Conservation (phyloP, 2,329 filamentous ascomycete genomes). For the Pestalotiopsis sp. region DNA sequence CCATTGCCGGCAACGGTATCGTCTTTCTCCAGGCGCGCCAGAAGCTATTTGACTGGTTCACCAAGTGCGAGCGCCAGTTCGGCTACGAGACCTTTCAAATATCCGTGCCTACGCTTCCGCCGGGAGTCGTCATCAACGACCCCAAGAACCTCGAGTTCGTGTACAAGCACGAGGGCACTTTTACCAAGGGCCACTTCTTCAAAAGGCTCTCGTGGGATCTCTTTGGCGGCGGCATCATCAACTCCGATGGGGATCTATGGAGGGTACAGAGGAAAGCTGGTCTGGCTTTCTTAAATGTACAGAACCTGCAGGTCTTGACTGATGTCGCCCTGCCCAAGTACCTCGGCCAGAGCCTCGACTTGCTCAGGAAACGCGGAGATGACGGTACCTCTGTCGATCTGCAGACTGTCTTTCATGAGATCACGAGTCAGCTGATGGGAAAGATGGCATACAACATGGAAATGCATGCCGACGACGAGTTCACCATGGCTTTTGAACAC, state of each 20-base stretch:
- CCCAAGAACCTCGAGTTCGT: conserved; percentile 64
- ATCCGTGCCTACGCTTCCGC: conserved; percentile 62
- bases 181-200: conserved; percentile 65
- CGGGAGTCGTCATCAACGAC: conserved; percentile 64
- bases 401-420: conserved; percentile 62
- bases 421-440: conserved; percentile 69
- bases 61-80: conserved; percentile 55
- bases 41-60: conserved; percentile 64
- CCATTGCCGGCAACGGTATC: conserved; percentile 62
- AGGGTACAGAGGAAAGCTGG: conserved; percentile 64
- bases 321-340: conserved; percentile 59
- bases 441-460: conserved; percentile 71
- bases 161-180: conserved; percentile 60
- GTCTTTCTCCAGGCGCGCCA: conserved; percentile 62
- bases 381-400: conserved; percentile 48
- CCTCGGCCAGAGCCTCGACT: conserved; percentile 42
- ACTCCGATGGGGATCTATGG: conserved; percentile 66
- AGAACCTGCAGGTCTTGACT: conserved; percentile 59
- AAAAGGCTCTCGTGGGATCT: conserved; percentile 61
- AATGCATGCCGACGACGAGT: conserved; percentile 62
- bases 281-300: conserved; percentile 56
- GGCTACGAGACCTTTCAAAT: conserved; percentile 64
- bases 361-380: conserved; percentile 35
- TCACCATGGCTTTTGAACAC: conserved; percentile 62
- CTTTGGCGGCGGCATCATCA: conserved; percentile 68